phyloP scores from a whole-genome alignment of 768 basidiomycete species.

The Podaxis sp. region DNA sequence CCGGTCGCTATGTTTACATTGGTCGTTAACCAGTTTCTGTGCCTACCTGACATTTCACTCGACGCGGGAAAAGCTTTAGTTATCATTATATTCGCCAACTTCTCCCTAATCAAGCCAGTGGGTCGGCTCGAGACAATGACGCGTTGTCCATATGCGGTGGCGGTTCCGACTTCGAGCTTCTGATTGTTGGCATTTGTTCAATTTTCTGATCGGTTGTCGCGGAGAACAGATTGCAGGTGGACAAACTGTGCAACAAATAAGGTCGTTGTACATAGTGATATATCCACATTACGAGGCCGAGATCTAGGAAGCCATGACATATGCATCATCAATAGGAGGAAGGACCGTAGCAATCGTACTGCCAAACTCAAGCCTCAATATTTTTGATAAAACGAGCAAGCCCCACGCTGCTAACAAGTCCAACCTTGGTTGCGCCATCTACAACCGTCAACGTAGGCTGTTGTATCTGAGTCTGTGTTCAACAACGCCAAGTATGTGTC shows the following conservation, averaged over 20 bases:
- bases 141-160: too few species aligned
- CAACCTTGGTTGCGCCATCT: conserved; percentile 59
- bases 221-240: not conserved
- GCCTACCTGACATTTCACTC: too few species aligned
- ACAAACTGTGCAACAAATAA: not conserved
- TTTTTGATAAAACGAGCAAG: conserved; percentile 65
- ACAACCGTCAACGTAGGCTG: conserved; percentile 34
- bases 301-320: too few species aligned
- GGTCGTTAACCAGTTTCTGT: too few species aligned
- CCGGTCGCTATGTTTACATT: too few species aligned
- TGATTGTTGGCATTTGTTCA: too few species aligned
- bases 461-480: conserved; percentile 26
- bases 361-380: conserved; percentile 35
- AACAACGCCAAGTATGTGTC: not conserved
- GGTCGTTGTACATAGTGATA: conserved; percentile 8
- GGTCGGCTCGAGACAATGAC: too few species aligned
- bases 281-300: not conserved
- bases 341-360: not conserved
- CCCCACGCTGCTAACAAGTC: conserved; percentile 63
- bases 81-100: too few species aligned
- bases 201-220: too few species aligned
- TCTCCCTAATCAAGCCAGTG: too few species aligned
- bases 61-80: too few species aligned
- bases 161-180: too few species aligned
- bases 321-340: not conserved